phyloP scores from a whole-genome alignment of 2,329 filamentous ascomycete genomes.

The Aspergillus japonicus region DNA sequence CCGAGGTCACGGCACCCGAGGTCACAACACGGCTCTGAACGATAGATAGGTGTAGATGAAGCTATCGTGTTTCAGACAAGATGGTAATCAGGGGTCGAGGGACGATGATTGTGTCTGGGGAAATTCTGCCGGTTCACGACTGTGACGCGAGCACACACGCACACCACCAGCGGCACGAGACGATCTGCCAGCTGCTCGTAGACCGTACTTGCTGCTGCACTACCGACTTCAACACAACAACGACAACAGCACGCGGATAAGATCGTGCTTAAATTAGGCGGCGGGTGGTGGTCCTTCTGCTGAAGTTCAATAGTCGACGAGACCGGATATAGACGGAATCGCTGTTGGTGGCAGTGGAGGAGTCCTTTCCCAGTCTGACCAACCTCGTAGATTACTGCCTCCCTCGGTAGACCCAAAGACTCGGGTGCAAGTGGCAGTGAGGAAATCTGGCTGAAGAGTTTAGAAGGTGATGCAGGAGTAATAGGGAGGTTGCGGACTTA shows the following conservation, averaged over 20 bases:
- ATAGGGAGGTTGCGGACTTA: constrained; percentile 7
- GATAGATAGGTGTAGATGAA: not conserved
- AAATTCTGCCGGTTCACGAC: not conserved
- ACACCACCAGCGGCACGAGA: not conserved
- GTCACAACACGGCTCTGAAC: not conserved
- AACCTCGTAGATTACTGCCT: not conserved
- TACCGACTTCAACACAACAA: not conserved
- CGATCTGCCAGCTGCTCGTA: not conserved
- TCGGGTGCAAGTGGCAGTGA: not conserved
- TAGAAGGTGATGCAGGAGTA: not conserved
- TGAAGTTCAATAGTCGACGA: not conserved
- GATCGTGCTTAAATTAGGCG: not conserved
- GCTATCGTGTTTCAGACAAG: not conserved
- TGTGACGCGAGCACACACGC: not conserved
- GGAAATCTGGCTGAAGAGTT: not conserved
- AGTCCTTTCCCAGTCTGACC: not conserved
- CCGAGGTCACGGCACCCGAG: not conserved
- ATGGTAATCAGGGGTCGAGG: not conserved
- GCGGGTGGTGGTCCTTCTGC: not conserved
- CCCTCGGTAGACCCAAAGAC: not conserved
- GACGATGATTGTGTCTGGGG: not conserved
- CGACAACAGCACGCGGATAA: not conserved
- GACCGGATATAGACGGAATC: not conserved
- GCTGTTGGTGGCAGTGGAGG: not conserved
- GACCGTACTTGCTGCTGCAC: not conserved